Conservation (phyloP, 148 eudicot species). For the Chenopodium quinoa region DNA sequence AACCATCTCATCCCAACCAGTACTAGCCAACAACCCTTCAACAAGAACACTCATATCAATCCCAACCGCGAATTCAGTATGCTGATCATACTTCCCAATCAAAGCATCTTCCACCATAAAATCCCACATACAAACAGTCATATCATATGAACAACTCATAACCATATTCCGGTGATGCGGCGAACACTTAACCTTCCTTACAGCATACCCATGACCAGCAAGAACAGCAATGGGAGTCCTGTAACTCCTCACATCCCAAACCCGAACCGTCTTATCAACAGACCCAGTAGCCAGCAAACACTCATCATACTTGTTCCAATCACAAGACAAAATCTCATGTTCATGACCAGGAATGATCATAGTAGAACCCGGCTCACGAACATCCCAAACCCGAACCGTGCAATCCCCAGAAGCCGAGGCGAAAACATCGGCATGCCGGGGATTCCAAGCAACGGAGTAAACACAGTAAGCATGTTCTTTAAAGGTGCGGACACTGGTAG, state of each 20-base stretch:
- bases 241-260: conserved; percentile 87
- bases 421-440: conserved; percentile 80
- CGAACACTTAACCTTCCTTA: conserved; percentile 86
- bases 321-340: conserved; percentile 74
- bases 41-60: conserved; percentile 98
- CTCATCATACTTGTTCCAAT: conserved; percentile 95
- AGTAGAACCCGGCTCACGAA: conserved; percentile 88
- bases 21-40: conserved; percentile 88
- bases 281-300: conserved; percentile 72
- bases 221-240: conserved; percentile 72
- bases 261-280: conserved; percentile 78
- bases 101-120: conserved; percentile 87
- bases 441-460: conserved; percentile 80
- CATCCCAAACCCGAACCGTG: conserved; percentile 87
- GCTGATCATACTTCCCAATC: conserved; percentile 87
- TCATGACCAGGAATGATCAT: conserved; percentile 93
- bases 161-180: conserved; percentile 71
- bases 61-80: conserved; percentile 93
- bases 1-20: conserved; percentile 97
- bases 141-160: conserved; percentile 85
- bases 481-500: conserved; percentile 78
- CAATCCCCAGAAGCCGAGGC: conserved; percentile 97
- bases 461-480: conserved; percentile 93
- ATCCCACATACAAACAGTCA: conserved; percentile 94
- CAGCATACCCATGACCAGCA: conserved; percentile 78